phyloP scores from a whole-genome alignment of 441 rosid species.

The Pelargonium cotyledonis region DNA sequence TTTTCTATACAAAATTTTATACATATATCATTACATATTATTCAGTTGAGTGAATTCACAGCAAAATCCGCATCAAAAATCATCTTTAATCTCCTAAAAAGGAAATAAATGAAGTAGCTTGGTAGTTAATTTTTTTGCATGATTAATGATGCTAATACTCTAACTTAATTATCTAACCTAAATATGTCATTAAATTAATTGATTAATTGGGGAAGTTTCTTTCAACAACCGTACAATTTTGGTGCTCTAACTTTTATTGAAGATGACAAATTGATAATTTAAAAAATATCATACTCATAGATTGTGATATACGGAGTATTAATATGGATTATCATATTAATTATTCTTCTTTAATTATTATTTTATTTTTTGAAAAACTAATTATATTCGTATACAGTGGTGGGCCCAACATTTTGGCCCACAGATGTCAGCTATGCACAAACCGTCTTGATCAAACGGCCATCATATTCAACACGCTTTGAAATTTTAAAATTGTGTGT shows the following conservation, averaged over 20 bases:
- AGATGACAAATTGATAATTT: background rate
- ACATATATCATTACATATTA: too few relatives aligned
- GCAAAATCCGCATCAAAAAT: too few relatives aligned
- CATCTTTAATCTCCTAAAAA: too few relatives aligned
- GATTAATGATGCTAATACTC: background rate
- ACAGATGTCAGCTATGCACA: slow-evolving; percentile 1
- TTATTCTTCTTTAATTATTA: background rate
- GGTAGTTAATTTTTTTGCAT: background rate
- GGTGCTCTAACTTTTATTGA: background rate
- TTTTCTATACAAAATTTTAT: too few relatives aligned
- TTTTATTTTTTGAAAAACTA: too few relatives aligned
- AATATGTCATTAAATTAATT: background rate
- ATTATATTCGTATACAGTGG: background rate
- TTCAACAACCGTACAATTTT: too few relatives aligned
- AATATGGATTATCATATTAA: background rate
- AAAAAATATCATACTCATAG: background rate
- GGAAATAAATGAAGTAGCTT: background rate
- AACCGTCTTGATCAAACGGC: background rate
- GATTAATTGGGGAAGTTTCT: background rate
- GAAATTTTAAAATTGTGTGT: background rate
- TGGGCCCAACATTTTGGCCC: background rate
- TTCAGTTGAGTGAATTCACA: too few relatives aligned
- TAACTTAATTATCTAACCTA: background rate
- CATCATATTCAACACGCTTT: background rate
- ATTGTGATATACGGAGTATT: background rate